A percentile compares a stretch with the other conserved stretches of the same genome.
phyloP scores from a whole-genome alignment of 768 basidiomycete genomes.

The Hypholoma sublateritium region DNA sequence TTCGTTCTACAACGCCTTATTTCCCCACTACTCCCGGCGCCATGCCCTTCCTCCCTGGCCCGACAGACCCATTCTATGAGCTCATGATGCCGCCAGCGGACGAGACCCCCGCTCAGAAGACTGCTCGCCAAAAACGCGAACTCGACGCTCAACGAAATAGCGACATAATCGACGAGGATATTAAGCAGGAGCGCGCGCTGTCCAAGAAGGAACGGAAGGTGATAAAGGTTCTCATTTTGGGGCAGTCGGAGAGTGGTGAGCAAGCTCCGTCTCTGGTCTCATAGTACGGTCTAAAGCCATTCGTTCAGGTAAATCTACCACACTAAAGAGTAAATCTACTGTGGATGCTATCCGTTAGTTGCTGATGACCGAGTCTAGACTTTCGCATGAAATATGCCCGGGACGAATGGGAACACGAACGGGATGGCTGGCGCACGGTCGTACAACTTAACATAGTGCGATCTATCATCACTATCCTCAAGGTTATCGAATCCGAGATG shows the following conservation, averaged over 20 bases:
- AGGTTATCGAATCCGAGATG: slow-evolving; percentile 56
- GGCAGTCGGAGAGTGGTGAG: slow-evolving; percentile 67
- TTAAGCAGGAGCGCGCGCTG: slow-evolving; percentile 45
- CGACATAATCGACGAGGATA: slow-evolving; percentile 61
- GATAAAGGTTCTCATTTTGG: slow-evolving; percentile 61
- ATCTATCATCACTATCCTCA: slow-evolving; percentile 65
- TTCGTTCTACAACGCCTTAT: slow-evolving; percentile 2
- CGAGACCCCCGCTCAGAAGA: slow-evolving; percentile 52
- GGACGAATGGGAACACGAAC: slow-evolving; percentile 65
- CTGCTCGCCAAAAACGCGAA: slow-evolving; percentile 45
- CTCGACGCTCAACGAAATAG: slow-evolving; percentile 46
- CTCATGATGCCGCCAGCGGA: slow-evolving; percentile 48
- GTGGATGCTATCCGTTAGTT: not conserved
- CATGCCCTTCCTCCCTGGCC: slow-evolving; percentile 36
- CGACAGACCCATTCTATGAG: slow-evolving; percentile 44
- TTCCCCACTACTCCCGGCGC: slow-evolving; percentile 6
- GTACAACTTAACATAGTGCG: slow-evolving; percentile 81
- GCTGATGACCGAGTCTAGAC: slow-evolving; percentile 38
- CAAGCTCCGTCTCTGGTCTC: slow-evolving; percentile 10
- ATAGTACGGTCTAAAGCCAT: not conserved
- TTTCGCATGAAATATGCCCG: slow-evolving; percentile 70
- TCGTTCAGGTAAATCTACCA: slow-evolving; percentile 62
- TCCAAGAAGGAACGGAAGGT: slow-evolving; percentile 46
- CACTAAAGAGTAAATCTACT: slow-evolving; percentile 53
- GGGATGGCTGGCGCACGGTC: slow-evolving; percentile 72